A percentile compares a stretch with the other conserved stretches of the same genome.
These are phyloP conservation scores for Chamaecrista fasciculata DNA, from an alignment of 306 rosid genomes.

Conservation along the genomic window DNA sequence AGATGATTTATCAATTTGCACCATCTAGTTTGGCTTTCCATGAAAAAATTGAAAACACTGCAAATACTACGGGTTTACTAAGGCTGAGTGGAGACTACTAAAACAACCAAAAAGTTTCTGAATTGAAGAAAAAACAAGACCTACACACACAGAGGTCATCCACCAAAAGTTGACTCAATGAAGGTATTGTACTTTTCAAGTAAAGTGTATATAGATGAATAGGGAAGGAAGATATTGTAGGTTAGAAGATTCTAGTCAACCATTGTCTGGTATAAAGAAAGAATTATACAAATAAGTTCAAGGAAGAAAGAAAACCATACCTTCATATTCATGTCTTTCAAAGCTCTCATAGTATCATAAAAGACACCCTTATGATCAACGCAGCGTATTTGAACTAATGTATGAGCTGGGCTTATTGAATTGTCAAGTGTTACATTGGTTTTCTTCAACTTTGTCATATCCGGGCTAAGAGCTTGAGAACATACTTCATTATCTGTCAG, in stretches of 20 bases:
- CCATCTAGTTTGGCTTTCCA: not conserved
- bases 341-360: conserved; percentile 71
- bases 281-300: not conserved
- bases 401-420: conserved; percentile 71
- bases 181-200: not conserved
- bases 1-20: conserved; percentile 2
- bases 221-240: not conserved
- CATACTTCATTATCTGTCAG: conserved; percentile 45
- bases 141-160: not conserved
- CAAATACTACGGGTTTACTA: not conserved
- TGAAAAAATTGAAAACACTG: not conserved
- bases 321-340: conserved; percentile 67
- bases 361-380: conserved; percentile 77
- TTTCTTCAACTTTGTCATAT: conserved; percentile 57
- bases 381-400: conserved; percentile 62
- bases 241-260: too few relatives aligned
- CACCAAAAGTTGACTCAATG: conserved; percentile 15
- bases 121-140: not conserved
- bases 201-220: not conserved
- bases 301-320: conserved; percentile 37
- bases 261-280: too few relatives aligned
- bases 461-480: conserved; percentile 65
- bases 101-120: conserved; percentile 7
- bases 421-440: conserved; percentile 57
- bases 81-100: not conserved